These are phyloP conservation scores for Oenanthe javanica DNA, from an alignment of 140 eudicot species.

Conservation along the genomic window DNA sequence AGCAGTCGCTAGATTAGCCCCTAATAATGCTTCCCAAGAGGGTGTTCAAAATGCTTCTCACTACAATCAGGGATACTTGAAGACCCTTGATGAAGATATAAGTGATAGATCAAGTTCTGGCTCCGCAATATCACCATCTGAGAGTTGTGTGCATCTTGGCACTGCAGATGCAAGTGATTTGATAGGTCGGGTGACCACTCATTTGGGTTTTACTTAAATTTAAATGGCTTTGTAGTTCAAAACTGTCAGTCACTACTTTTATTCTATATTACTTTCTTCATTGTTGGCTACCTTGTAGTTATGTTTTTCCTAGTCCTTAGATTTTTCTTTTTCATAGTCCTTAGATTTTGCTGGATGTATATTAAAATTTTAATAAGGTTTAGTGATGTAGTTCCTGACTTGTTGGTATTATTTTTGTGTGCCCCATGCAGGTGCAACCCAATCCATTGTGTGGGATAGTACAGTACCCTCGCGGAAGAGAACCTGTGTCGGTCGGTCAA, in stretches of 20 bases:
- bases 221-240: neutral
- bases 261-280: neutral
- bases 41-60: slow-evolving; percentile 28
- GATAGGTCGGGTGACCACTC: slow-evolving; percentile 46
- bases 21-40: slow-evolving; percentile 35
- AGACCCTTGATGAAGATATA: slow-evolving; percentile 69
- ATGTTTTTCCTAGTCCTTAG: too few relatives aligned
- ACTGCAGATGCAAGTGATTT: slow-evolving; percentile 90
- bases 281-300: neutral
- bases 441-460: slow-evolving; percentile 78
- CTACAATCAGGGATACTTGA: slow-evolving; percentile 39
- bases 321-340: neutral
- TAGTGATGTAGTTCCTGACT: neutral
- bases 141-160: slow-evolving; percentile 79
- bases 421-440: slow-evolving; percentile 57
- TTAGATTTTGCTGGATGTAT: neutral
- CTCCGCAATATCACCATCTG: slow-evolving; percentile 89
- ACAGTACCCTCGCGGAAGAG: slow-evolving; percentile 86
- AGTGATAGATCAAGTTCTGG: slow-evolving; percentile 98
- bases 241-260: neutral
- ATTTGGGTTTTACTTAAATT: neutral
- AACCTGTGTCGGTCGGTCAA: slow-evolving; percentile 62
- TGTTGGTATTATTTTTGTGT: neutral
- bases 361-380: neutral
- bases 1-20: slow-evolving; percentile 26